Evolutionary conservation across 495 filamentous ascomycete species (phyloP).

Genomic region (Penicillium paradoxum): DNA sequence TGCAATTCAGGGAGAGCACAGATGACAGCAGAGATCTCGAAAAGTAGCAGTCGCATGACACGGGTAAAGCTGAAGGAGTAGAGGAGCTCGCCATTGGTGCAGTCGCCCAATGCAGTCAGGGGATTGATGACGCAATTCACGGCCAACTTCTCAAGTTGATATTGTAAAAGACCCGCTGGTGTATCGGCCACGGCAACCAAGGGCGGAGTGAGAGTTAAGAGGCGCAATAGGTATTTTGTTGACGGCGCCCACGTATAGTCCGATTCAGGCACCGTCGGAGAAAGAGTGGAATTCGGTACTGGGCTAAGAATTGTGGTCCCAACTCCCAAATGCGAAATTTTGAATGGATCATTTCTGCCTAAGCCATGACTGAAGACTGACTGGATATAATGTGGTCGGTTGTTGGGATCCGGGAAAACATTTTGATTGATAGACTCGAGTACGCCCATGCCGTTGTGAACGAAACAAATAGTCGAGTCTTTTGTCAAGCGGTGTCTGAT

Average conservation of each 20-base stretch:
- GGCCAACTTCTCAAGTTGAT: constrained; percentile 75
- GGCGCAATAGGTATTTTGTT: constrained; percentile 47
- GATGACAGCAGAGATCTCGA: constrained; percentile 61
- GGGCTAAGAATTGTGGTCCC: constrained; percentile 59
- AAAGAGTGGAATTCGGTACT: constrained; percentile 23
- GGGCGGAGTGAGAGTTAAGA: constrained; percentile 45
- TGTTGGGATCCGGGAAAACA: constrained; percentile 59
- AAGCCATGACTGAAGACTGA: constrained; percentile 67
- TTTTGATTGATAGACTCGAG: constrained; percentile 64
- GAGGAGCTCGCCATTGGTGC: constrained; percentile 69
- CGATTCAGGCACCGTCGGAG: constrained; percentile 13
- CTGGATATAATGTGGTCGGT: constrained; percentile 69
- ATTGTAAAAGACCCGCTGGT: constrained; percentile 39
- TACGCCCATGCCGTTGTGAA: constrained; percentile 80
- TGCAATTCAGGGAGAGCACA: constrained; percentile 62
- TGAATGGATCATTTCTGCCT: constrained; percentile 51
- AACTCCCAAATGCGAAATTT: constrained; percentile 57
- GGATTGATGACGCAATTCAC: constrained; percentile 80
- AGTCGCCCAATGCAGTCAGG: constrained; percentile 66
- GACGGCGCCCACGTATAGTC: constrained; percentile 35
- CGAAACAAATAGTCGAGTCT: constrained; percentile 69
- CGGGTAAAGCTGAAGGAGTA: constrained; percentile 52
- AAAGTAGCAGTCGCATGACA: constrained; percentile 56
- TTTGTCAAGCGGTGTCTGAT: constrained; percentile 63
- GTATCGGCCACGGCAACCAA: constrained; percentile 45